phyloP scores from a whole-genome alignment of 163 green algal genomes.

The Trebouxia gelatinosa region DNA sequence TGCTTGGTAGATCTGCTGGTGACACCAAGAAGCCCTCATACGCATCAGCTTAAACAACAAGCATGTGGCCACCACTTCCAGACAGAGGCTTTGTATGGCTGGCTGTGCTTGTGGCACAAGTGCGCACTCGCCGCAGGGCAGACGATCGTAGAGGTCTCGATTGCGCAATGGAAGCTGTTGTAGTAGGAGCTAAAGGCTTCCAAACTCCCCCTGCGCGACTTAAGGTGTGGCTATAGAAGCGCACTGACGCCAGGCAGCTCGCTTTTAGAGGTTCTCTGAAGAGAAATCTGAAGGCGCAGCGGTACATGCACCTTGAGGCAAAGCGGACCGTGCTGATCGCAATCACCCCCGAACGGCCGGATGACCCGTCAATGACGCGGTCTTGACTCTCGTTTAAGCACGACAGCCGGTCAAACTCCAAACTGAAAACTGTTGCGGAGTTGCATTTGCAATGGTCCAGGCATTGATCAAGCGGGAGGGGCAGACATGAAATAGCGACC shows the following conservation, averaged over 20 bases:
- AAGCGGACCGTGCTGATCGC: not conserved
- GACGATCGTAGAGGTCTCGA: not conserved
- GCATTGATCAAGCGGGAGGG: too few species aligned
- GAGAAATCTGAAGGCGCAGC: not conserved
- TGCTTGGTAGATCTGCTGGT: constrained; percentile 28
- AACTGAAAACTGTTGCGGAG: too few species aligned
- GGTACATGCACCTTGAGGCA: constrained; percentile 2
- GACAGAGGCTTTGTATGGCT: not conserved
- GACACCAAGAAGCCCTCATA: constrained; percentile 57
- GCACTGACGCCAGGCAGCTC: not conserved
- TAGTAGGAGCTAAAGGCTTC: not conserved
- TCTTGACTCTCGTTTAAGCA: too few species aligned
- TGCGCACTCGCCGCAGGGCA: not conserved
- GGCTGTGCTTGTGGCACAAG: not conserved
- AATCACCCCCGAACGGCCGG: too few species aligned
- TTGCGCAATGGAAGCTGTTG: not conserved
- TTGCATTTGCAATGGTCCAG: too few species aligned
- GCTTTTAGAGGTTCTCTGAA: too few species aligned
- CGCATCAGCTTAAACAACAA: constrained; percentile 32
- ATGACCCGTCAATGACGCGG: too few species aligned
- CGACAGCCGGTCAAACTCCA: too few species aligned
- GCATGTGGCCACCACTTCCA: not conserved
- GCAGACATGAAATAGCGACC: too few species aligned
- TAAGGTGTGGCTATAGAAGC: too few species aligned
- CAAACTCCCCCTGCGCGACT: too few species aligned